A percentile compares a stretch with the other conserved stretches of the same genome.
Conservation (phyloP, 768 basidiomycete genomes). For the Nidularia pulvinata region DNA sequence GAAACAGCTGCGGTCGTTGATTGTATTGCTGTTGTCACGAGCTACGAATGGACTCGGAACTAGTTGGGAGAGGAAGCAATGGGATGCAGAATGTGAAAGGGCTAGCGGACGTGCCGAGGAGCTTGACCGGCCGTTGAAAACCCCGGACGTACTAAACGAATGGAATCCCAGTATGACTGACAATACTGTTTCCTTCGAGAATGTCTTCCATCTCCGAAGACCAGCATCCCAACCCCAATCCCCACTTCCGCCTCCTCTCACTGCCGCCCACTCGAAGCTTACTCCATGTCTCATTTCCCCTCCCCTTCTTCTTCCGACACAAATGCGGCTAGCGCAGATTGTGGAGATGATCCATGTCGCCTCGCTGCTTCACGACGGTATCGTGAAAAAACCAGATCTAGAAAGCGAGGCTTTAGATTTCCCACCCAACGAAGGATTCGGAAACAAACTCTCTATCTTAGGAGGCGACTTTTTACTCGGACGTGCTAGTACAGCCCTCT, state of each 20-base stretch:
- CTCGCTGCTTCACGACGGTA: conserved; percentile 90
- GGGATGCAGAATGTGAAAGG: conserved; percentile 60
- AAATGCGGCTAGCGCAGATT: conserved; percentile 92
- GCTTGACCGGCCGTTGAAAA: conserved; percentile 79
- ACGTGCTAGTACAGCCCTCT: conserved; percentile 84
- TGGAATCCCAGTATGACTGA: conserved; percentile 90
- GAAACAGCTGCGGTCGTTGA: conserved; percentile 87
- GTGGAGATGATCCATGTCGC: conserved; percentile 99
- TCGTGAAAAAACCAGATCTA: conserved; percentile 68
- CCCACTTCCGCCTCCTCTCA: conserved; percentile 18
- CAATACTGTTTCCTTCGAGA: conserved; percentile 65
- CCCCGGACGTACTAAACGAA: conserved; percentile 84
- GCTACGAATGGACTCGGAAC: conserved; percentile 91
- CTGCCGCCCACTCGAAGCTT: conserved; percentile 12
- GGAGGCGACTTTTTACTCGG: conserved; percentile 97
- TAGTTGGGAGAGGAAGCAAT: conserved; percentile 58
- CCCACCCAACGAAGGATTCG: conserved; percentile 72
- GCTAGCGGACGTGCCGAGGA: conserved; percentile 50
- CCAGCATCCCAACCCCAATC: conserved; percentile 32
- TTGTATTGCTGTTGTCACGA: conserved; percentile 87
- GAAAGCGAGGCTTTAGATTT: conserved; percentile 32
- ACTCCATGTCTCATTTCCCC: conserved; percentile 22
- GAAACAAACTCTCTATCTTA: conserved; percentile 92
- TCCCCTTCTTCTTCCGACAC: conserved; percentile 74
- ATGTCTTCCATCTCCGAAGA: conserved; percentile 49